Evolutionary conservation across 345 rosid genomes (phyloP).

Genomic region (thale cress (Arabidopsis thaliana)): TAIR10.1 NC_003070.9:16798501-16799000

Average conservation of each 20-base stretch:
- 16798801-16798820: background rate
- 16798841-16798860: background rate
- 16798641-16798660: background rate
- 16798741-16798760: background rate
- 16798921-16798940: background rate
- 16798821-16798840: background rate
- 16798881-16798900: background rate
- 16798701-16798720: background rate
- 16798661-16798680: background rate
- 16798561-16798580: slow-evolving; percentile 16
- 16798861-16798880: background rate
- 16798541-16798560: background rate
- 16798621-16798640: background rate
- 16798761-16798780: background rate
- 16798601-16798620: background rate
- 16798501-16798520: too few relatives aligned
- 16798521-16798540: too few relatives aligned
- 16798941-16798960: background rate
- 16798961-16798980: background rate
- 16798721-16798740: background rate
- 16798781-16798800: slow-evolving; percentile 7
- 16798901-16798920: background rate
- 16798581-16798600: background rate
- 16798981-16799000: background rate
- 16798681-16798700: slow-evolving; percentile 7